Base-by-base conservation (phyloP, 2,329 filamentous ascomycete species). In the Helotiales sp. region DNA sequence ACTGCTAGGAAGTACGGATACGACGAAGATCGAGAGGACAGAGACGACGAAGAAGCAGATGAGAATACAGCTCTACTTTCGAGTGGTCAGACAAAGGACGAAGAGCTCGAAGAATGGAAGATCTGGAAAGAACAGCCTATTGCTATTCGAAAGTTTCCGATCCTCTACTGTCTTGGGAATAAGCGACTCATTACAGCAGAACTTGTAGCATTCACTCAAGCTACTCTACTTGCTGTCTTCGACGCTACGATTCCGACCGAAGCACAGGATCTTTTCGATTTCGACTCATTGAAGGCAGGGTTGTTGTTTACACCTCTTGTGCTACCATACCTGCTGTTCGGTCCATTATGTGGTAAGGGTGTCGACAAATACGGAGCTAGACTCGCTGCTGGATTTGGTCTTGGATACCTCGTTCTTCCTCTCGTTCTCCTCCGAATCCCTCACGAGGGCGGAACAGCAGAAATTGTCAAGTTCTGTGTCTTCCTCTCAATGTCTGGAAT, bases 401-500 rank as follows among this genome's bases (percentile, higher is more conserved):
- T 67, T 13, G 22, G 44, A 1, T 64, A 60, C 29, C 52, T 68
- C 15, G 36, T 57, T 10, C 17, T 66, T 1, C 64, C 66, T 1
- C 55, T 70, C 1, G 60, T 75, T 5, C 71, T 79, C 1, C 69
- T 81, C 0, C 73, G 78, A 3, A 66, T 80, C 0, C 75, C 76
- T 0, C 72, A 74, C 2, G 62, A 69, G 7, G 74, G 74, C n/a
- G 72, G 72, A 2, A 69, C 65, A 2, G 55, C 70, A 4, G 74
- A 79, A 52, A 72, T 80, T 17, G 69, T 76, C 9, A 71, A 82
- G 3, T 81, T 79, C 57, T 75, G 72, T 15, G 72, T 67, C 2
- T 58, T 83, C 0, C 70, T 84, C 0, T 73, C 70, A 0, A 67
- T 81, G 2, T 77, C 73, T 59, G 82, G 83, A 1, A 60, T 81